Base-by-base conservation (phyloP, 371 early-diverging fungal genomes). In the Syncephalastrum monosporum region DNA sequence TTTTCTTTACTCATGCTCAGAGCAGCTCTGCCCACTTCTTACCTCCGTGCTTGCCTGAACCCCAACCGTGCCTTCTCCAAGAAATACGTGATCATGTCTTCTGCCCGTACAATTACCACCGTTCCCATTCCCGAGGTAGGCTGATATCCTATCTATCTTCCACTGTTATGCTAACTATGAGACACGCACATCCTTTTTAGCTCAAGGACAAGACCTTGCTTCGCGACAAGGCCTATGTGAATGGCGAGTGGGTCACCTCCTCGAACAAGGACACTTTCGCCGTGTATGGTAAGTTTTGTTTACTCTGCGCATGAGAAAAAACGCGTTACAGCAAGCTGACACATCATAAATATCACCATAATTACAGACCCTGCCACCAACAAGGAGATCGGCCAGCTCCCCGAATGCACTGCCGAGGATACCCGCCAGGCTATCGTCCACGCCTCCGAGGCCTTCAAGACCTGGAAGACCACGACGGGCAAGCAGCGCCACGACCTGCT, bases 391-490 rank as follows among this genome's bases (percentile, higher is more conserved):
- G 89, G 84, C 7, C 62, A 59, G 14, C 77, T 85, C 33, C 84
- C 91, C 3, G 89, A 91, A 25, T 85, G 90, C 87, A 73, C 70
- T 16, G 77, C 70, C 0, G 60, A 73, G 7, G 92, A 91, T 33
- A 78, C 83, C 5, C 74, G 77, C 17, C 50, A 59, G 24, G 90
- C 89, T 5, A 79, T 91, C 15, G 68, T 81, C 16, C 77, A 73
- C 15, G 92, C 91, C 4, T 69, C 71, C 24, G 58, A 69, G 1
- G 87, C 90, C 1, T 82, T 88, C 48, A 75, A 74, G 3, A 56
- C 62, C 15, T 91, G 91, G 91, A 77, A 81, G 19, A 69, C 69
- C 42, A 84, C 72, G 10, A 82, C 89, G 1, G 87, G 83, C 10
- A 86, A 83, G 69, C 73, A 67, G 47, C 70, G 94, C 17, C 82